Percentiles rank a stretch among this genome's conserved stretches.
Conservation (phyloP, 1,284 basidiomycete genomes). For the Schizophyllum amplum region DNA sequence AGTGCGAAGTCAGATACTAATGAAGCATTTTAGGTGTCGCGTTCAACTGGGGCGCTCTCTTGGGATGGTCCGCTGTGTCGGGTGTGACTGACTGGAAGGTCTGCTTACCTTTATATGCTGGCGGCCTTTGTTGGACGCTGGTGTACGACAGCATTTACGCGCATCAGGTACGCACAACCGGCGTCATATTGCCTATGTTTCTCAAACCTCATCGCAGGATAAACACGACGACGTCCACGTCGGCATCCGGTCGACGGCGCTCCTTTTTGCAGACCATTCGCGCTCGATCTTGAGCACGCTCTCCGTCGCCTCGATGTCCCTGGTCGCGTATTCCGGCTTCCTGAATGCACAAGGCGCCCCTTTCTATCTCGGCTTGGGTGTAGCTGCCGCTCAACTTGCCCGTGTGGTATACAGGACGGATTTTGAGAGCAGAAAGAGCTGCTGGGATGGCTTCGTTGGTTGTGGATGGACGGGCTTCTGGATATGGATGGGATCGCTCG, state of each 20-base stretch:
- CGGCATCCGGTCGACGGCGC: constrained; percentile 91
- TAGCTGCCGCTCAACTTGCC: constrained; percentile 73
- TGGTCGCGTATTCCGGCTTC: constrained; percentile 75
- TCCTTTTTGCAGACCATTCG: constrained; percentile 79
- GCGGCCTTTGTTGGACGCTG: constrained; percentile 89
- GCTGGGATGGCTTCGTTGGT: constrained; percentile 86
- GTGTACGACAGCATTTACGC: constrained; percentile 99
- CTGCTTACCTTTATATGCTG: constrained; percentile 84
- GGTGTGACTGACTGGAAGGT: constrained; percentile 79
- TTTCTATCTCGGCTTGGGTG: constrained; percentile 74
- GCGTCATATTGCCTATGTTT: too few species aligned
- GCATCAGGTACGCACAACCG: constrained; percentile 63
- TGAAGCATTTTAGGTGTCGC: constrained; percentile 60
- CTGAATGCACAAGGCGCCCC: constrained; percentile 69
- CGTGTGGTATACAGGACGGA: constrained; percentile 77
- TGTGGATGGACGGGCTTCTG: constrained; percentile 88
- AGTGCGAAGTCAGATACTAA: background rate
- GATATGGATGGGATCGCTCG: constrained; percentile 78
- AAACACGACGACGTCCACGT: constrained; percentile 85
- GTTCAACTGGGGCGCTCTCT: constrained; percentile 96
- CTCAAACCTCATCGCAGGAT: constrained; percentile 67
- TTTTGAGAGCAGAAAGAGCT: constrained; percentile 75
- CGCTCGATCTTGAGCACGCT: constrained; percentile 73
- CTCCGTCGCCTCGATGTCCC: constrained; percentile 65
- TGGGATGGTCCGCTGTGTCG: constrained; percentile 94